These are phyloP conservation scores for Sphagnum tenellum DNA, from an alignment of 225 moss, liverwort and hornwort species.

Conservation along the genomic window DNA sequence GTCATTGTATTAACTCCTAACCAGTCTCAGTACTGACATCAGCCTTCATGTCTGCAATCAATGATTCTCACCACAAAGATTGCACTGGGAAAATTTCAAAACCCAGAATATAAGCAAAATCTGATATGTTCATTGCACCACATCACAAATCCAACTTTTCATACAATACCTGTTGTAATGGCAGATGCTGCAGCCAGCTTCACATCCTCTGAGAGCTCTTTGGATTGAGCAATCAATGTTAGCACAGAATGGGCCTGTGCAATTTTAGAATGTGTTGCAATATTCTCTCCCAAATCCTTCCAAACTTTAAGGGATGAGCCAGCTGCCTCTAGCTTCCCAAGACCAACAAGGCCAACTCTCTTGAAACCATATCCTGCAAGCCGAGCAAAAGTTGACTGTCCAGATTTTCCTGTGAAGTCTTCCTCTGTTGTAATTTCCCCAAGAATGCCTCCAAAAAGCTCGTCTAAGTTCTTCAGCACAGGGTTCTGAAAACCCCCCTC, in stretches of 20 bases:
- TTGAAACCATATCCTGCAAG: slow-evolving; percentile 68
- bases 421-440: slow-evolving; percentile 64
- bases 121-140: not conserved
- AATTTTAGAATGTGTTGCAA: slow-evolving; percentile 44
- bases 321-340: slow-evolving; percentile 46
- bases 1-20: not conserved
- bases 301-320: slow-evolving; percentile 39
- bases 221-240: slow-evolving; percentile 30
- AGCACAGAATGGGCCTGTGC: slow-evolving; percentile 54
- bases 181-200: slow-evolving; percentile 39
- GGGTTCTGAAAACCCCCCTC: slow-evolving; percentile 26
- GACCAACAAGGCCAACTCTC: slow-evolving; percentile 69
- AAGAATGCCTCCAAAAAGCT: slow-evolving; percentile 51
- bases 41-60: not conserved
- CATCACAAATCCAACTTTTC: not conserved
- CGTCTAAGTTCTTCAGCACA: slow-evolving; percentile 44
- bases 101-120: too few species aligned
- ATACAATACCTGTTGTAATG: slow-evolving; percentile 20
- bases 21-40: too few species aligned
- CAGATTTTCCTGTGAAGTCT: slow-evolving; percentile 71
- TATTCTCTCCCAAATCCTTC: slow-evolving; percentile 64
- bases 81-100: too few species aligned
- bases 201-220: slow-evolving; percentile 17
- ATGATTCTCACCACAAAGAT: too few species aligned
- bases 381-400: slow-evolving; percentile 59